Evolutionary conservation across 495 filamentous ascomycete genomes (phyloP), one percentile per base, ranked within the genome.

Genomic region (Aspergillus baeticus): DNA sequence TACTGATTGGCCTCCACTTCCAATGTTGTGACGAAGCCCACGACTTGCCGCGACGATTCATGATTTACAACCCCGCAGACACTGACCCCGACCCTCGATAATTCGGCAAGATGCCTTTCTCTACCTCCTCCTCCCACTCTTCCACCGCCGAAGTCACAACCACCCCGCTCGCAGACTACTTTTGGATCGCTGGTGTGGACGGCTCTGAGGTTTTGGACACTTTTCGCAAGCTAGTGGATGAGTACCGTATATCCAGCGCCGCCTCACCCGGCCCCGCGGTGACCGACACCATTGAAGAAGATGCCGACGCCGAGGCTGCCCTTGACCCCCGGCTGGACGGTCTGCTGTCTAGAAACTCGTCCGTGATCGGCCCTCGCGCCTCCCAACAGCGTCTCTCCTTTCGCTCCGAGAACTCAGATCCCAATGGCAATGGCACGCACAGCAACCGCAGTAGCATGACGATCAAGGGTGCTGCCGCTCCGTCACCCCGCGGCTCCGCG

Each of bases 171-270:
- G 94, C 94, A 68, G 94, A 98, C 72, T 97, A 95, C 77, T 98
- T 98, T 76, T 98, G 94, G 90, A 97, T 98, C 60, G 91, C 90
- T 60, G 94, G 94, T 70, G 84, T 96, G 64, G 90, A 92, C 73
- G 87, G 88, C 43, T 61, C 75, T 1, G 79, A 81, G 65, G 70
- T 83, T 49, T 65, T 78, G 45, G 73, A 77, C 2, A 74, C 69
- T 13, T 76, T 66, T 51, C 70, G 71, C 42, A 77, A 66, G 48
- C 54, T 71, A 53, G 81, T 82, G 31, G 82, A 86, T 56, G 77
- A 84, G 61, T 77, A 83, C 63, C 71, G 73, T 55, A 62, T 68
- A 21, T 76, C 71, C 61, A 66, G 67, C 46, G 72, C 75, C 18
- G 70, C 71, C 21, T 67, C 73, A 17, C 69, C 81, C n/a, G 65